A percentile compares a stretch with the other conserved stretches of the same genome.
Conservation (phyloP, 2,329 filamentous ascomycete genomes). For the Trichophyton benhamiae region DNA sequence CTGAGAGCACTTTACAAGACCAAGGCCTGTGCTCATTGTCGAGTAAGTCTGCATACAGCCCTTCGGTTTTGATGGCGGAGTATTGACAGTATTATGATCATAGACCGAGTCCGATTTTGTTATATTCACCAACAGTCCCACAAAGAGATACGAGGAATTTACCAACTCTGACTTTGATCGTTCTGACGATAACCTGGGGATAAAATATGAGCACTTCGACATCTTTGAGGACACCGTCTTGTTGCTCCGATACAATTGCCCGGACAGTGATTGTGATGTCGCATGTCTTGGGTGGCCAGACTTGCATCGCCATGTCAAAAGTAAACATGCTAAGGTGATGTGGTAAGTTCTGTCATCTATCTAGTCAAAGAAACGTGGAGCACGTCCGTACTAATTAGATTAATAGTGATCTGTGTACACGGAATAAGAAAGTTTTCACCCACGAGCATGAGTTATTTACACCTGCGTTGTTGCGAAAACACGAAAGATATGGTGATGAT, state of each 20-base stretch:
- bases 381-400: neutral
- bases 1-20: constrained; percentile 92
- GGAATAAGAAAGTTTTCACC: constrained; percentile 96
- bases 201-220: constrained; percentile 76
- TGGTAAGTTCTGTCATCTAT: constrained; percentile 38
- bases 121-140: constrained; percentile 77
- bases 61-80: neutral
- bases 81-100: constrained; percentile 2
- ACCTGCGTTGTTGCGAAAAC: constrained; percentile 63
- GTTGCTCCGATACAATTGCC: constrained; percentile 87
- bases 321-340: constrained; percentile 73
- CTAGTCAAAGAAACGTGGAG: neutral
- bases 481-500: constrained; percentile 86
- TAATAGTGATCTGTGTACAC: constrained; percentile 64
- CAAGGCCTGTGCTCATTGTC: constrained; percentile 90
- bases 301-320: constrained; percentile 68
- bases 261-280: constrained; percentile 69
- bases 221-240: constrained; percentile 86
- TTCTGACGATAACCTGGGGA: constrained; percentile 74
- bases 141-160: constrained; percentile 81
- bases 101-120: constrained; percentile 50
- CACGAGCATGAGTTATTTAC: constrained; percentile 94
- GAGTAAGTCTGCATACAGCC: constrained; percentile 45
- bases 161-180: constrained; percentile 58
- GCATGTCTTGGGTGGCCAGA: constrained; percentile 73